These are phyloP conservation scores for Mycena polygramma DNA, from an alignment of 768 basidiomycete genomes.

Conservation along the genomic window DNA sequence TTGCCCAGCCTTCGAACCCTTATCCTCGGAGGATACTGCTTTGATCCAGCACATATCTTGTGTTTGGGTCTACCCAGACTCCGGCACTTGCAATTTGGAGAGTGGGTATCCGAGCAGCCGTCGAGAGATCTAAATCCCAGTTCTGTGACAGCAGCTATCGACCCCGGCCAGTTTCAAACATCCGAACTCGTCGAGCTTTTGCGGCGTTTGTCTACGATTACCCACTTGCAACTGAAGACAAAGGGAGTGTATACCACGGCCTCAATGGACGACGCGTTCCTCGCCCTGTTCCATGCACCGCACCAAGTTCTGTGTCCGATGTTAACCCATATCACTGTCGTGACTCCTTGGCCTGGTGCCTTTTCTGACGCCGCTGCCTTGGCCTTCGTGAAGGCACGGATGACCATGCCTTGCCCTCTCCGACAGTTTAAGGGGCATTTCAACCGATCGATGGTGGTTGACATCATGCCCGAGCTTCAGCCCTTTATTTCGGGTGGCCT, in stretches of 20 bases:
- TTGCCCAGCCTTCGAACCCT: not conserved
- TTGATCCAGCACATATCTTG: not conserved
- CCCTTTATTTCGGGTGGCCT: conserved; percentile 6
- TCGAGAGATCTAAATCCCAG: not conserved
- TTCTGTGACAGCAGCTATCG: not conserved
- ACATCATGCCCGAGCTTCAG: conserved; percentile 13
- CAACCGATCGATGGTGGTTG: conserved; percentile 6
- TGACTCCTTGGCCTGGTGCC: not conserved
- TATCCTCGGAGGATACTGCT: not conserved
- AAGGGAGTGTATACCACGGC: too few species aligned
- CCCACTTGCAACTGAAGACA: not conserved
- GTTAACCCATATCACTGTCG: not conserved
- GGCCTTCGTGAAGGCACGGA: not conserved
- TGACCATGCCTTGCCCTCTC: not conserved
- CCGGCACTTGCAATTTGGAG: not conserved
- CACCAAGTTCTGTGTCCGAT: not conserved
- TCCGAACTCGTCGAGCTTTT: not conserved
- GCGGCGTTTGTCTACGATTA: not conserved
- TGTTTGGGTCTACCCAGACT: conserved; percentile 1
- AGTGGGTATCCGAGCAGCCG: not conserved
- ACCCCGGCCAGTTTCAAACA: not conserved
- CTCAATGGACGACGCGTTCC: not conserved
- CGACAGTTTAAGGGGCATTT: not conserved
- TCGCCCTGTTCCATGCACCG: not conserved
- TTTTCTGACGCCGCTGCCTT: not conserved